These are phyloP conservation scores for Spergularia azorica DNA, from an alignment of 179 eudicot genomes.

Conservation along the genomic window DNA sequence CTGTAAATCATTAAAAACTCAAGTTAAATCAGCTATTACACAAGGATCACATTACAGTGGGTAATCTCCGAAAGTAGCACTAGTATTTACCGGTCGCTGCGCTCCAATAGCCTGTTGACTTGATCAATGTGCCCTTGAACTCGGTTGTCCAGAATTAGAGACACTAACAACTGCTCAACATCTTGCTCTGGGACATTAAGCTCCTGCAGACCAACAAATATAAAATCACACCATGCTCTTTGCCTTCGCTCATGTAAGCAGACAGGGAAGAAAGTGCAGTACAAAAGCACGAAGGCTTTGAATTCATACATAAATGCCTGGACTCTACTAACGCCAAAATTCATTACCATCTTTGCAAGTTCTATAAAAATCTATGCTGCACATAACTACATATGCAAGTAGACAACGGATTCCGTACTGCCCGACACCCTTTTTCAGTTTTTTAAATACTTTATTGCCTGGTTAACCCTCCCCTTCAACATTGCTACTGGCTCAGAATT, in stretches of 20 bases:
- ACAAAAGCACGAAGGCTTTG: not conserved
- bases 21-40: not conserved
- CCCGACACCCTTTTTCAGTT: too few relatives aligned
- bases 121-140: slow-evolving; percentile 96
- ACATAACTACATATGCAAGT: not conserved
- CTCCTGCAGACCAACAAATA: slow-evolving; percentile 51
- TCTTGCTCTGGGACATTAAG: slow-evolving; percentile 95
- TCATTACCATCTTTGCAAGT: not conserved
- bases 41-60: not conserved
- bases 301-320: not conserved
- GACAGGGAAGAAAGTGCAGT: not conserved
- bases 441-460: too few relatives aligned
- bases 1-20: slow-evolving; percentile 20
- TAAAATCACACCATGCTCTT: not conserved
- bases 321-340: not conserved
- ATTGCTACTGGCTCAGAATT: too few relatives aligned
- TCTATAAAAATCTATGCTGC: not conserved
- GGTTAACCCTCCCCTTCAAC: too few relatives aligned
- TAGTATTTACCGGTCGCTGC: slow-evolving; percentile 65
- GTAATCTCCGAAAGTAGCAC: not conserved
- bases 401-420: not conserved
- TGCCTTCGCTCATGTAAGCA: not conserved
- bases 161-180: slow-evolving; percentile 85
- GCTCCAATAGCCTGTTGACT: slow-evolving; percentile 84
- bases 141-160: slow-evolving; percentile 87